phyloP scores from a whole-genome alignment of 2,329 filamentous ascomycete species.

The Exophiala sp. region DNA sequence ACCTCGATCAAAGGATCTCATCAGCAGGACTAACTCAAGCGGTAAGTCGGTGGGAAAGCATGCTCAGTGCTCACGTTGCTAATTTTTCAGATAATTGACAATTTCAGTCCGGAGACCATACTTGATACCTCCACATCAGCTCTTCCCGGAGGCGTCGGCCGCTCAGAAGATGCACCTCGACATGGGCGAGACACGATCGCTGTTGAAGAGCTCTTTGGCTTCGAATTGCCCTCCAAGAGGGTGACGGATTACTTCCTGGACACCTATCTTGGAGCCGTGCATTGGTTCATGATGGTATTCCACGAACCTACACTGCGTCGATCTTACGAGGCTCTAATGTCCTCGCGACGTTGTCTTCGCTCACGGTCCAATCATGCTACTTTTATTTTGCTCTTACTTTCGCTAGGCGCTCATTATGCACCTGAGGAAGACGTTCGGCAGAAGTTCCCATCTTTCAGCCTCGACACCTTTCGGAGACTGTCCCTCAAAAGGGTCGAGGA shows the following conservation, averaged over 20 bases:
- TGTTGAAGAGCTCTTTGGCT: constrained; percentile 29
- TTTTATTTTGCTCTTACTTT: constrained; percentile 38
- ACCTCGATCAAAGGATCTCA: constrained; percentile 17
- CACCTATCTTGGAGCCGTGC: constrained; percentile 41
- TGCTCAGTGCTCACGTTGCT: constrained; percentile 13
- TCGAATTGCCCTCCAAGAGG: constrained; percentile 32
- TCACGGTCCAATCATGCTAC: constrained; percentile 38
- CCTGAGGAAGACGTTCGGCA: constrained; percentile 18
- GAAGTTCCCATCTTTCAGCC: constrained; percentile 24
- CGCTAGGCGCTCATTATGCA: constrained; percentile 41
- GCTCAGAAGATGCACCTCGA: constrained; percentile 29
- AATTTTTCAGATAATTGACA: constrained; percentile 27
- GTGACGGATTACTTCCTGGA: constrained; percentile 36
- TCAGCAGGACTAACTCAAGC: constrained; percentile 19
- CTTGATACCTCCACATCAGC: constrained; percentile 19
- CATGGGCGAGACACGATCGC: constrained; percentile 30
- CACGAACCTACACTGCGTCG: constrained; percentile 39
- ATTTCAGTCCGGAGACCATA: constrained; percentile 19
- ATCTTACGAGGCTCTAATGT: constrained; percentile 33
- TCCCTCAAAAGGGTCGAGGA: constrained; percentile 32
- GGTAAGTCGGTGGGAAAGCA: not conserved
- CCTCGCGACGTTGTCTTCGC: constrained; percentile 34
- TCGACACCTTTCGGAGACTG: constrained; percentile 13
- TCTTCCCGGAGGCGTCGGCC: constrained; percentile 15
- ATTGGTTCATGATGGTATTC: constrained; percentile 47